Base-by-base conservation (phyloP, 148 eudicot species). In the Chenopodium album region DNA sequence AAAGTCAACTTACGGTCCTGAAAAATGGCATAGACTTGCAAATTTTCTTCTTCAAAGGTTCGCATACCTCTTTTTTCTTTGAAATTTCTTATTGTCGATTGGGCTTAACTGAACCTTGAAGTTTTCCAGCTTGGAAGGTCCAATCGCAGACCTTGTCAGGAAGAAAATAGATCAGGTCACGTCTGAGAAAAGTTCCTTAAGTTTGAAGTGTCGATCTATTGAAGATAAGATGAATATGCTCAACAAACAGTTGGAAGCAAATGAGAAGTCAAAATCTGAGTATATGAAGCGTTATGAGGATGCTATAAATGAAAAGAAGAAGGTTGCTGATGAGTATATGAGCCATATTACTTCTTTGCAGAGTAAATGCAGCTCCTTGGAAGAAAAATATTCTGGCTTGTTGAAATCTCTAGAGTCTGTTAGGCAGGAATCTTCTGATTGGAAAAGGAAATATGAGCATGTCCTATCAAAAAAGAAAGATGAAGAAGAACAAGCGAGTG, bases 211-310 rank as follows among this genome's bases (percentile, higher is more conserved):
- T 80, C 93, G 93, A 29, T 92, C 97, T 54, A 90, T 92, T 79
- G 97, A 94, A 86, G 95, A 94, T 86, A 91, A 82, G 88, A 90
- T 94, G 94, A 86, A 80, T 3, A 79, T 96, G 83, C 90, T 94
- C 29, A 89, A 81, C 89, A 96, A 92, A 85, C 99, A 96, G 82
- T 84, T 96, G 78, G 98, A 96, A 82, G 95, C 93, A 79, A 94
- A 94, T 73, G 98, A 94, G 83, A 89, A 88, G 84, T 87, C 91
- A 70, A 96, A 96, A 89, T 88, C 95, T 77, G 98, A 94, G 50
- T 96, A 96, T 82, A 41, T 91, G 70, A 96, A 90, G 84, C 97
- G 98, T 47, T 96, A 96, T 72, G 98, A 96, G 80, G 98, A 90
- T 78, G 93, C 97, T 76, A 86, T 92, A 68, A 91, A 88, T 20